phyloP scores from a whole-genome alignment of 257 asterid species.

The Striga asiatica region DNA sequence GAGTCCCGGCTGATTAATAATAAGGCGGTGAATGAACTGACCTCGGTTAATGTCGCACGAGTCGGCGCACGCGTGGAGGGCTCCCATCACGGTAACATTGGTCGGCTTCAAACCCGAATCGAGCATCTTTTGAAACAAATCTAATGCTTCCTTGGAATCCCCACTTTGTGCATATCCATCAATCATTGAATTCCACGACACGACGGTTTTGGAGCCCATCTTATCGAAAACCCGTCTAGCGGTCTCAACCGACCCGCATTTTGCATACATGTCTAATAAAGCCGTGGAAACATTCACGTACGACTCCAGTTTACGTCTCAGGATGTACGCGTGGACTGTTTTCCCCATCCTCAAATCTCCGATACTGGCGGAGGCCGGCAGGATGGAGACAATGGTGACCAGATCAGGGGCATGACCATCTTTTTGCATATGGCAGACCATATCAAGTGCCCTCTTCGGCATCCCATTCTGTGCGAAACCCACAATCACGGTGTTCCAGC shows the following conservation, averaged over 20 bases:
- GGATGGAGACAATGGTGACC: constrained; percentile 60
- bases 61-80: constrained; percentile 65
- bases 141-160: constrained; percentile 57
- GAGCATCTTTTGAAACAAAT: constrained; percentile 50
- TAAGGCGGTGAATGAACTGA: constrained; percentile 42
- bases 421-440: constrained; percentile 48
- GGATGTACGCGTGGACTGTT: constrained; percentile 51
- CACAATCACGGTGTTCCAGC: constrained; percentile 74
- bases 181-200: constrained; percentile 84
- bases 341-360: constrained; percentile 42
- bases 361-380: constrained; percentile 60
- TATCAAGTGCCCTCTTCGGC: constrained; percentile 45
- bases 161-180: constrained; percentile 82
- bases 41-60: constrained; percentile 49
- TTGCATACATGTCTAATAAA: constrained; percentile 77
- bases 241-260: constrained; percentile 45
- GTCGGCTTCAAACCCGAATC: constrained; percentile 54
- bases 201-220: constrained; percentile 55
- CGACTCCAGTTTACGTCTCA: constrained; percentile 38
- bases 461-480: constrained; percentile 71
- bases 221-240: constrained; percentile 51
- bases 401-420: constrained; percentile 46
- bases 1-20: constrained; percentile 33
- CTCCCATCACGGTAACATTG: constrained; percentile 76
- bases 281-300: constrained; percentile 70